Conservation (phyloP, 345 rosid species). For the Salix brachista region DNA sequence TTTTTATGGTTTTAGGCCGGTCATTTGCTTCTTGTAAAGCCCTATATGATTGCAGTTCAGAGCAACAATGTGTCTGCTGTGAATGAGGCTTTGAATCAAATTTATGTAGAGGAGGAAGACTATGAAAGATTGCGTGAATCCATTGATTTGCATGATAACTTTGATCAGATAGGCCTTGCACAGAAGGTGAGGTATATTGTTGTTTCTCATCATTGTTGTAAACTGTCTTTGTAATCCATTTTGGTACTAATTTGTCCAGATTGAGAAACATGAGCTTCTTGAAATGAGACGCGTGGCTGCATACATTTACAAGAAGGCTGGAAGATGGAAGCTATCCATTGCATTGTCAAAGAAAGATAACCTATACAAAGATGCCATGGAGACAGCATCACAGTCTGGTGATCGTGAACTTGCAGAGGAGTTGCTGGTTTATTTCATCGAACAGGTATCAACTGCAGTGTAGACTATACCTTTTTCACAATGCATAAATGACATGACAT, state of each 20-base stretch:
- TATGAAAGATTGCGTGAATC: conserved; percentile 92
- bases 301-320: conserved; percentile 94
- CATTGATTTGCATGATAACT: conserved; percentile 84
- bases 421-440: conserved; percentile 88
- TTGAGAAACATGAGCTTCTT: conserved; percentile 96
- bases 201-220: not conserved
- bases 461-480: no score
- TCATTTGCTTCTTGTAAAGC: conserved; percentile 87
- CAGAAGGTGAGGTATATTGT: conserved; percentile 54
- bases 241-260: conserved; percentile 40
- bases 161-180: conserved; percentile 89
- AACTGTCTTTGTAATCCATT: conserved; percentile 1
- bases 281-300: conserved; percentile 99
- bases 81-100: conserved; percentile 88
- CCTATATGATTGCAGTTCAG: conserved; percentile 95
- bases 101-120: conserved; percentile 92
- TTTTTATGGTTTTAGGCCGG: conserved; percentile 62
- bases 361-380: conserved; percentile 94
- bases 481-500: not conserved
- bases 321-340: conserved; percentile 98
- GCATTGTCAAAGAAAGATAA: conserved; percentile 93
- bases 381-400: conserved; percentile 97
- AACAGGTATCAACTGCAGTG: conserved; percentile 46
- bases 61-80: conserved; percentile 92
- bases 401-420: conserved; percentile 97